Conservation (phyloP, 768 basidiomycete species). For the Fomitopsis serialis region DNA sequence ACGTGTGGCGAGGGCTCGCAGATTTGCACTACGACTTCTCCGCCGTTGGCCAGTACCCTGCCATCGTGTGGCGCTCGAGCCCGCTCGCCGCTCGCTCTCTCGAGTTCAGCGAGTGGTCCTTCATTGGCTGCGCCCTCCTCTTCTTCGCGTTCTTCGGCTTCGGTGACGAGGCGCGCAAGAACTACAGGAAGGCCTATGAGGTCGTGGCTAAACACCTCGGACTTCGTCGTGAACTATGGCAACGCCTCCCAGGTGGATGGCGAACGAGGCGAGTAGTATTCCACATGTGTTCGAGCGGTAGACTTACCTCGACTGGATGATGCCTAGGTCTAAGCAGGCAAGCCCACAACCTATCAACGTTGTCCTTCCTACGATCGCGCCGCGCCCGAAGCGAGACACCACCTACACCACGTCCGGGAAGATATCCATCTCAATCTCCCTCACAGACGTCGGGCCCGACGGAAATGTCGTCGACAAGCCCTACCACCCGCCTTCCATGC, state of each 20-base stretch:
- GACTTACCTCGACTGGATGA: background rate
- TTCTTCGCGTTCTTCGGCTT: conserved; percentile 54
- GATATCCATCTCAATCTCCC: conserved; percentile 19
- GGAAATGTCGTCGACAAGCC: conserved; percentile 14
- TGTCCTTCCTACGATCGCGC: conserved; percentile 23
- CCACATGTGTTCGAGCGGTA: background rate
- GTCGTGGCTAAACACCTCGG: conserved; percentile 23
- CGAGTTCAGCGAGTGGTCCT: conserved; percentile 28
- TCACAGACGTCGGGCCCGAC: conserved; percentile 14
- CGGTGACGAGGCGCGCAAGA: conserved; percentile 38
- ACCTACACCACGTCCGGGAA: conserved; percentile 20
- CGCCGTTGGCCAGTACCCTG: conserved; percentile 32
- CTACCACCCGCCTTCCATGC: conserved; percentile 11
- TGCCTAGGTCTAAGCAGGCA: conserved; percentile 10
- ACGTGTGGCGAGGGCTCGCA: conserved; percentile 42
- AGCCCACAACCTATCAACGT: conserved; percentile 11
- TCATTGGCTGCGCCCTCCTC: conserved; percentile 30
- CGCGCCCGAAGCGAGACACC: conserved; percentile 16
- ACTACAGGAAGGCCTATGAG: conserved; percentile 28
- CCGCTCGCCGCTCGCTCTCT: conserved; percentile 5
- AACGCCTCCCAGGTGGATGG: background rate
- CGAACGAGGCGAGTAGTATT: background rate
- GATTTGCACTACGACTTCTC: conserved; percentile 48
- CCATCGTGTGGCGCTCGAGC: conserved; percentile 32
- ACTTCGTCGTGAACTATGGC: conserved; percentile 8